These are phyloP conservation scores for Corniculantispora saksenae DNA, from an alignment of 2,329 filamentous ascomycete species.

Conservation along the genomic window DNA sequence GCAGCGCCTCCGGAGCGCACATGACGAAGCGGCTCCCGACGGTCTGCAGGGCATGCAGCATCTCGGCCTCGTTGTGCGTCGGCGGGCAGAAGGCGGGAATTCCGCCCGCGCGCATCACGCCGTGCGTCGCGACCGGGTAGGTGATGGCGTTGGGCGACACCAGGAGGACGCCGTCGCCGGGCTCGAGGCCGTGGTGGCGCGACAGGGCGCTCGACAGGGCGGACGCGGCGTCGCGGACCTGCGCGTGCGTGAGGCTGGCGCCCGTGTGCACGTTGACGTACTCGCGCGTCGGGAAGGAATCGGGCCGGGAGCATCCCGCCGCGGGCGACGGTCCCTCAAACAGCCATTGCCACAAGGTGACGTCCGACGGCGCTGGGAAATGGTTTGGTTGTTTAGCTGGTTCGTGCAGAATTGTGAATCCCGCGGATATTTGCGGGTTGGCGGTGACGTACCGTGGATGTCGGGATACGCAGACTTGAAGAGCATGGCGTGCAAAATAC, in stretches of 20 bases:
- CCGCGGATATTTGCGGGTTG: not conserved
- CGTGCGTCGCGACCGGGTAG: conserved; percentile 10
- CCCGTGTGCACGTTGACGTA: conserved; percentile 9
- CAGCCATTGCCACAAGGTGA: conserved; percentile 18
- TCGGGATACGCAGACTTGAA: conserved; percentile 18
- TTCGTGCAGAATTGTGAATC: too few species aligned
- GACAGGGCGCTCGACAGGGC: conserved; percentile 9
- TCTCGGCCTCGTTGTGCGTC: not conserved
- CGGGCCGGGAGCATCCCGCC: not conserved
- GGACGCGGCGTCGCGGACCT: conserved; percentile 9
- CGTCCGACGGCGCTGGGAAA: conserved; percentile 2
- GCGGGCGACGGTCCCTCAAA: conserved; percentile 4
- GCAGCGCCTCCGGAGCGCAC: not conserved
- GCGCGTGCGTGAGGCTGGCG: conserved; percentile 2
- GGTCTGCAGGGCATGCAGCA: conserved; percentile 11
- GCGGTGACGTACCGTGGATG: conserved; percentile 7
- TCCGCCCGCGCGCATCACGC: conserved; percentile 16
- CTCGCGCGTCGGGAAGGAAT: not conserved
- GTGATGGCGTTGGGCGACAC: conserved; percentile 11
- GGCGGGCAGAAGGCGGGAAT: conserved; percentile 13
- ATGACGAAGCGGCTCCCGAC: conserved; percentile 7
- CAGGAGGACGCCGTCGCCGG: conserved; percentile 9
- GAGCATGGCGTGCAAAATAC: not conserved
- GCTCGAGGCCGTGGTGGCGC: not conserved
- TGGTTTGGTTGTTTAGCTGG: too few species aligned